These are phyloP conservation scores for Debaryomycetaceae sp. DNA, from an alignment of 1,139 yeast genomes.

Conservation along the genomic window DNA sequence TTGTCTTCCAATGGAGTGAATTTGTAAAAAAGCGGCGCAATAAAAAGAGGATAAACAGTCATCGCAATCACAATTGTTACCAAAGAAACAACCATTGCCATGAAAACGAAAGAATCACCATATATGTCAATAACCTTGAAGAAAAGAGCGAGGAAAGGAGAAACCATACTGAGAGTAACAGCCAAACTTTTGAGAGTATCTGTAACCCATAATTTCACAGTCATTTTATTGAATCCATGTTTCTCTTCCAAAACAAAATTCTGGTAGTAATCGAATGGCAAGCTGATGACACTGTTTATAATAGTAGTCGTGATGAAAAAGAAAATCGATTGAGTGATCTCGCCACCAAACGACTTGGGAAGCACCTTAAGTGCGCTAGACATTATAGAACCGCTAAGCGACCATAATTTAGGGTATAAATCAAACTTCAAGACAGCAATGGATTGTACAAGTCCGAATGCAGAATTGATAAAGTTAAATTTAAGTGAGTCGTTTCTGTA, in stretches of 20 bases:
- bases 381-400: conserved; percentile 42
- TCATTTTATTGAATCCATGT: conserved; percentile 88
- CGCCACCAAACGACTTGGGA: conserved; percentile 49
- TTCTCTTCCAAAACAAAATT: conserved; percentile 89
- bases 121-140: conserved; percentile 77
- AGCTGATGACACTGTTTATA: conserved; percentile 47
- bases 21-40: conserved; percentile 90
- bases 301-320: conserved; percentile 49
- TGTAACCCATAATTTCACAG: conserved; percentile 63
- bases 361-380: conserved; percentile 26
- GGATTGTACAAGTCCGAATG: conserved; percentile 54
- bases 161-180: conserved; percentile 57
- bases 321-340: conserved; percentile 64
- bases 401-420: conserved; percentile 70
- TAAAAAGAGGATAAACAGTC: conserved; percentile 74
- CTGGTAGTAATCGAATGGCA: conserved; percentile 72
- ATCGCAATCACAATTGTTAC: conserved; percentile 69
- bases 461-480: conserved; percentile 59
- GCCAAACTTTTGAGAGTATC: conserved; percentile 64
- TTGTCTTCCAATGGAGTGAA: conserved; percentile 90
- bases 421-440: conserved; percentile 58
- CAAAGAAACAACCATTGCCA: conserved; percentile 70
- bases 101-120: conserved; percentile 78
- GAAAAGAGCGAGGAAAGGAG: conserved; percentile 71
- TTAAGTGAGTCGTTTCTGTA: conserved; percentile 81